Conservation (phyloP, 2,329 filamentous ascomycete genomes). For the Dothistroma septosporum region DNA sequence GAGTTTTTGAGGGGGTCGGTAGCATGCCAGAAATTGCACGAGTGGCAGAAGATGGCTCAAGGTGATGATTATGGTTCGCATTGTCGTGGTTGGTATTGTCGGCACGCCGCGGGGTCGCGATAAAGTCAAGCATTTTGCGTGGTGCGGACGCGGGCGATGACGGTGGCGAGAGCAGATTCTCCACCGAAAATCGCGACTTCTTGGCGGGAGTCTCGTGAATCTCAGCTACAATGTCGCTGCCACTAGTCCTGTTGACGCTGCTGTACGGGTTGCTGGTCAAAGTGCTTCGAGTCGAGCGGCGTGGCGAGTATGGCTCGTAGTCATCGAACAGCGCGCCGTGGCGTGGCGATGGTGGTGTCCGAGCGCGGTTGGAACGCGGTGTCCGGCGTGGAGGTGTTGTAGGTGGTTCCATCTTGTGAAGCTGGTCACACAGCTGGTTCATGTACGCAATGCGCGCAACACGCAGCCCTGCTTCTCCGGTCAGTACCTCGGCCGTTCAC, state of each 20-base stretch:
- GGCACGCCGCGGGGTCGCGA: constrained; percentile 2
- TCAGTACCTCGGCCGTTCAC: neutral
- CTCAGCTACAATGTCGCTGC: neutral
- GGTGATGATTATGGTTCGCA: constrained; percentile 2
- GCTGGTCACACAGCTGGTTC: constrained; percentile 1
- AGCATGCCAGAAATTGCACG: constrained; percentile 50
- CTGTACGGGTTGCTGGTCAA: constrained; percentile 44
- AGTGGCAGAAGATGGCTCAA: constrained; percentile 23
- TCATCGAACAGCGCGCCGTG: constrained; percentile 61
- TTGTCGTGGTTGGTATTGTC: constrained; percentile 8
- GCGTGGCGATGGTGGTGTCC: constrained; percentile 64
- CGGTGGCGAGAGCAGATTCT: constrained; percentile 5
- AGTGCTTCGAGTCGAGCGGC: constrained; percentile 27
- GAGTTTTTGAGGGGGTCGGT: constrained; percentile 75
- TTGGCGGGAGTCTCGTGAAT: neutral
- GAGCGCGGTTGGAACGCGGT: constrained; percentile 9
- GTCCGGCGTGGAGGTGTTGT: constrained; percentile 18
- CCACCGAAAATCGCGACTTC: constrained; percentile 1
- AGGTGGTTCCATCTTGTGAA: constrained; percentile 6
- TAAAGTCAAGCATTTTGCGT: neutral
- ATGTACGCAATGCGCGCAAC: neutral
- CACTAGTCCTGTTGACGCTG: constrained; percentile 33
- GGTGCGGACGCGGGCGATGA: constrained; percentile 3
- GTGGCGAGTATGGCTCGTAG: constrained; percentile 68
- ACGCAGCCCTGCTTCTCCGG: neutral